Evolutionary conservation across 1,284 basidiomycete genomes (phyloP), one percentile per base, ranked within the genome.

Genomic region (Amylostereum areolatum): DNA sequence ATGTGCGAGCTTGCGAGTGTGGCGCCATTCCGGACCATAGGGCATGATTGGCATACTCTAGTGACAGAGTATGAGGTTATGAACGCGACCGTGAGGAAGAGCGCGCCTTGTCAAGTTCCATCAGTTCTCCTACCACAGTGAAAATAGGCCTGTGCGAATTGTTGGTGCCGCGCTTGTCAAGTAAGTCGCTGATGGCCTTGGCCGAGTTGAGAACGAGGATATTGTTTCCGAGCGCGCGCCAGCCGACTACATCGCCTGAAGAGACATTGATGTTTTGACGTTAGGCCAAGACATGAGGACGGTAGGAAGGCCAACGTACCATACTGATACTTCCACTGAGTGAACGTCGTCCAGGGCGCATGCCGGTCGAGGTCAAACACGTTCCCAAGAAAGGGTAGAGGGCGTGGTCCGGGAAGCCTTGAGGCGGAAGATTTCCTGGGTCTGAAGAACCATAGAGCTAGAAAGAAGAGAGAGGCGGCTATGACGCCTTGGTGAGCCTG

Each of bases 1-100:
- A 40, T 62, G 59, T 6, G 56, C 48, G 29, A 66, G 46, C 47
- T 51, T 64, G 3, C 65, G 47, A 6, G 59, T 58, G 12, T 44
- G 44, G 37, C 55, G 56, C 64, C 65, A 62, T 49, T 57, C 56
- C 11, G 52, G 43, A 9, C 58, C 56, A 24, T 64, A 64, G 12
- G 51, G 54, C 5, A 59, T 49, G 12, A 65, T 46, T 4, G 50
- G 29, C 48, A 61, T 55, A 30, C 58, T 57, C 64, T 64, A 29
- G 18, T 47, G n/a, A n/a, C 12, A 24, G 11, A 33, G 4, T 25
- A 11, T 24, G 12, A 24, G 5, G 11, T 12, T 27, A 5, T 41
- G 9, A 8, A 31, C 11, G n/a, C 4, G 4, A 12, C n/a, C 11
- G 24, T 27, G 31, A 25, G 11, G 10, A 35, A 11, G 24, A 18